A percentile compares a stretch with the other conserved stretches of the same genome.
Conservation (phyloP, 2,329 filamentous ascomycete genomes). For the Monilinia laxa region DNA sequence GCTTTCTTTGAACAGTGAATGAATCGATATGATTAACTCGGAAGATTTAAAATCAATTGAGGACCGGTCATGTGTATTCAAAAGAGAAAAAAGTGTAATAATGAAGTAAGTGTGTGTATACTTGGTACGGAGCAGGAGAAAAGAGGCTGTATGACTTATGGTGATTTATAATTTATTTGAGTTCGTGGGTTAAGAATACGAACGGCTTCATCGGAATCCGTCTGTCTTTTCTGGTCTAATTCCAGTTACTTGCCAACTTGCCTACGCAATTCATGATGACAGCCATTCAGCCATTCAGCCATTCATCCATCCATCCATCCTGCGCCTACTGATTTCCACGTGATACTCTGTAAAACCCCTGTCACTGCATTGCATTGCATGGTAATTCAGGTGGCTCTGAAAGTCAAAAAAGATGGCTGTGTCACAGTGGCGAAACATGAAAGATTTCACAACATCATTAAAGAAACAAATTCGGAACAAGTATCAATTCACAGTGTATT, state of each 20-base stretch:
- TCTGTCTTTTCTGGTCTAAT: not conserved
- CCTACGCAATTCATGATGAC: constrained; percentile 17
- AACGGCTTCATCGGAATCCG: constrained; percentile 22
- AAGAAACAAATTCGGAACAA: constrained; percentile 12
- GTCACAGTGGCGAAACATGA: constrained; percentile 19
- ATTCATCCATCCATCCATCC: not conserved
- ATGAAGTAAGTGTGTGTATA: not conserved
- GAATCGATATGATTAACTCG: not conserved
- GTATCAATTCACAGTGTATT: not conserved
- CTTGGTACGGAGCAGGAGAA: too few relatives aligned
- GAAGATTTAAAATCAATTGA: not conserved
- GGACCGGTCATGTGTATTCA: too few relatives aligned
- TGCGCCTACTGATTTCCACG: constrained; percentile 9
- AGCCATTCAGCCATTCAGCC: not conserved
- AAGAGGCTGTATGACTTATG: too few relatives aligned
- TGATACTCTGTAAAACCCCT: not conserved
- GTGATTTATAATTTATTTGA: not conserved
- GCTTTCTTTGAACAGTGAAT: constrained; percentile 13
- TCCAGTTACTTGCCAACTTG: constrained; percentile 8
- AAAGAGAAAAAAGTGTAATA: not conserved
- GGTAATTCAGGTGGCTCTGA: not conserved
- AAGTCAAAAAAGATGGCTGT: constrained; percentile 19
- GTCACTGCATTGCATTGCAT: not conserved
- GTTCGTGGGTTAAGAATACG: not conserved
- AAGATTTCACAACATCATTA: constrained; percentile 20